phyloP scores from a whole-genome alignment of 1,139 yeast genomes.

The Yamadazyma spencermartinsiae region DNA sequence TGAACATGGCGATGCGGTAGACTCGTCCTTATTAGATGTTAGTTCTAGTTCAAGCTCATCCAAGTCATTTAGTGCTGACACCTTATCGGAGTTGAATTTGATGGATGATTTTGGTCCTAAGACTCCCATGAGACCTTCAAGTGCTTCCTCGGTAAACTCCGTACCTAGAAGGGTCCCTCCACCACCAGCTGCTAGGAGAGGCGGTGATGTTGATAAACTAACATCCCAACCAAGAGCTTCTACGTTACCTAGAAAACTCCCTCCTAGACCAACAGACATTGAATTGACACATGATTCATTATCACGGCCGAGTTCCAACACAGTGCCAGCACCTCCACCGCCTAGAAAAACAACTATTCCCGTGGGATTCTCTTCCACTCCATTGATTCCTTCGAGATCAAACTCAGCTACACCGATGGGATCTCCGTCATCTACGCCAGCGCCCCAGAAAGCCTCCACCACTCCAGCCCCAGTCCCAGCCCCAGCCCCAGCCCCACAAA shows the following conservation, averaged over 20 bases:
- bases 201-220: constrained; percentile 11
- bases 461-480: constrained; percentile 1
- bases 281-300: constrained; percentile 8
- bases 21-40: constrained; percentile 5
- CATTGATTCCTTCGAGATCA: constrained; percentile 41
- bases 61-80: constrained; percentile 25
- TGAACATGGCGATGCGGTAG: constrained; percentile 25
- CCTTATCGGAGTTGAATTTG: constrained; percentile 40
- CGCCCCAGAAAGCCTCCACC: constrained; percentile 5
- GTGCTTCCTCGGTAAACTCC: constrained; percentile 4
- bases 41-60: constrained; percentile 14
- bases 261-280: constrained; percentile 23
- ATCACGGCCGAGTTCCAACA: constrained; percentile 4
- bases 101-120: constrained; percentile 27
- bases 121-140: constrained; percentile 21
- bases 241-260: constrained; percentile 22
- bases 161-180: constrained; percentile 39
- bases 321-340: constrained; percentile 31
- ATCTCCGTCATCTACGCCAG: constrained; percentile 14
- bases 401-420: constrained; percentile 28
- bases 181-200: constrained; percentile 33
- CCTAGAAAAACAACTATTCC: constrained; percentile 26
- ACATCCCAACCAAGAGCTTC: constrained; percentile 3
- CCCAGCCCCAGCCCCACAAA: constrained; percentile 6
- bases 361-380: constrained; percentile 40